These are phyloP conservation scores for Canna indica DNA, from an alignment of 176 grass and related monocot genomes.

Conservation along the genomic window DNA sequence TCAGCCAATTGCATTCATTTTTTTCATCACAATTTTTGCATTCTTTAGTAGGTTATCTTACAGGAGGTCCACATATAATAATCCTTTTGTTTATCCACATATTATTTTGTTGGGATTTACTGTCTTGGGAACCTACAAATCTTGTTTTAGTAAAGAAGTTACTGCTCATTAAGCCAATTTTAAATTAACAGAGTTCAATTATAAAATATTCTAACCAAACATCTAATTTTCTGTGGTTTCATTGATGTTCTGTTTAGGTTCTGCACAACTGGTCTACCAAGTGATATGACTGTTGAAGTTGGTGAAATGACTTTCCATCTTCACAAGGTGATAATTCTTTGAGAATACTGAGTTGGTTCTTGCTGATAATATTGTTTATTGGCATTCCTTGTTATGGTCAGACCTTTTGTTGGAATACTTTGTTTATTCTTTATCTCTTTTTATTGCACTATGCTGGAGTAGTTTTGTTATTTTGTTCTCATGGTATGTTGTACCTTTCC, in stretches of 20 bases:
- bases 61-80: too few relatives aligned
- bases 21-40: too few relatives aligned
- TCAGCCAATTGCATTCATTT: too few relatives aligned
- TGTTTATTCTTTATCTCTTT: too few relatives aligned
- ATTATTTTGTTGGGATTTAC: background rate
- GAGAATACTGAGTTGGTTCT: conserved; percentile 2
- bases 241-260: conserved; percentile 39
- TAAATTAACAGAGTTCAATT: background rate
- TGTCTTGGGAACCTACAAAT: too few relatives aligned
- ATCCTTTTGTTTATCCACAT: too few relatives aligned
- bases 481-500: too few relatives aligned
- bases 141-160: too few relatives aligned
- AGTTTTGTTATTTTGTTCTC: too few relatives aligned
- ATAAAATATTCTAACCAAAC: background rate
- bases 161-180: background rate
- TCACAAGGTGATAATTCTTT: conserved; percentile 61
- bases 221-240: background rate
- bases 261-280: conserved; percentile 75
- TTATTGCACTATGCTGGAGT: too few relatives aligned
- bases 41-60: too few relatives aligned
- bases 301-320: conserved; percentile 62
- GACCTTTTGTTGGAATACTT: too few relatives aligned
- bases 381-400: background rate
- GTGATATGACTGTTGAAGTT: conserved; percentile 62
- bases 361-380: background rate